Evolutionary conservation across 208 protist species (phyloP).

Genomic region (Wallacemonas sp.): DNA sequence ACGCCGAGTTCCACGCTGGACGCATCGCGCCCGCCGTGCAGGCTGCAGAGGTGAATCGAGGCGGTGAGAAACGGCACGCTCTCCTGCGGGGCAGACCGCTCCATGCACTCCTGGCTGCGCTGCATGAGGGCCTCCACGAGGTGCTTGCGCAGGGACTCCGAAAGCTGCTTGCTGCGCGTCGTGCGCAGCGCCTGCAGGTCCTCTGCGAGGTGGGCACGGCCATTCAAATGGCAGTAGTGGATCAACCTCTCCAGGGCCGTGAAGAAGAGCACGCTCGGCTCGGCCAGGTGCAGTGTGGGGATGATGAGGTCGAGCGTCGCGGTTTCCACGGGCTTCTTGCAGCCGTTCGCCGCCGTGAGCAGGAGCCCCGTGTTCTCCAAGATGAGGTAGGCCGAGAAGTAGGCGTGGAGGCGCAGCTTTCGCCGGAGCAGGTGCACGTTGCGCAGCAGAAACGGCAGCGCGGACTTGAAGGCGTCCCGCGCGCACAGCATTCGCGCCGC

Average conservation of each 20-base stretch:
- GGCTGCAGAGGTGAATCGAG: constrained; percentile 35
- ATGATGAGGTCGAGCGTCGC: constrained; percentile 35
- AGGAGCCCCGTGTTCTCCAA: constrained; percentile 42
- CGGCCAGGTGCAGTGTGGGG: constrained; percentile 31
- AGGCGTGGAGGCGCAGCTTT: constrained; percentile 38
- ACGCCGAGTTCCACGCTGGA: constrained; percentile 41
- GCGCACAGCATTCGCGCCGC: constrained; percentile 19
- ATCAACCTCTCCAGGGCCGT: constrained; percentile 44
- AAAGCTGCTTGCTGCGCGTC: constrained; percentile 34
- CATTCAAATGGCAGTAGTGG: constrained; percentile 29
- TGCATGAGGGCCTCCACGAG: constrained; percentile 34
- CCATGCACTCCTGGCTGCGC: constrained; percentile 34
- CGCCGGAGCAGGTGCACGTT: constrained; percentile 25
- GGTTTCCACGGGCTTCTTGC: constrained; percentile 30
- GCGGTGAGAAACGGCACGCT: constrained; percentile 40
- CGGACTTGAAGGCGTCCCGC: constrained; percentile 27
- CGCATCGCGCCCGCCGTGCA: constrained; percentile 24
- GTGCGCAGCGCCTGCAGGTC: constrained; percentile 30
- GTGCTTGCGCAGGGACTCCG: constrained; percentile 25
- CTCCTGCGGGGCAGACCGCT: constrained; percentile 28
- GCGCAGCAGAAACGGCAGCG: constrained; percentile 36
- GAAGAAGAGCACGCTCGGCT: constrained; percentile 51
- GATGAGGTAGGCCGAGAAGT: constrained; percentile 41
- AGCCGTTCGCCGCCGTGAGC: constrained; percentile 23
- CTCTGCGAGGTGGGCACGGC: constrained; percentile 35